Evolutionary conservation across 345 rosid species (phyloP).

Genomic region (Eucalyptus tenuipes): DNA sequence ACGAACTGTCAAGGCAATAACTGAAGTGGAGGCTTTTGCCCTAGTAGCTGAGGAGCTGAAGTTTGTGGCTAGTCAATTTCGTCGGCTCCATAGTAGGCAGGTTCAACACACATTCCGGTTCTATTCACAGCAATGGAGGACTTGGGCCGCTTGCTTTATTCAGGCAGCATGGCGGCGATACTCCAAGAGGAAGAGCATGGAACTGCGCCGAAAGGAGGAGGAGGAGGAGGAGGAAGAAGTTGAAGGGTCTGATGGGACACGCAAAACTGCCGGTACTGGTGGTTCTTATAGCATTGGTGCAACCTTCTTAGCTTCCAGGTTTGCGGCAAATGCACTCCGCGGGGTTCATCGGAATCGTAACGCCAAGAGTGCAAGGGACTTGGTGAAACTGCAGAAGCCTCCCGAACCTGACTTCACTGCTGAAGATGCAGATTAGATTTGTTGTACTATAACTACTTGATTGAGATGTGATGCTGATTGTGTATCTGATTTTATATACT

Average conservation of each 20-base stretch:
- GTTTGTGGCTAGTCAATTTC: constrained; percentile 89
- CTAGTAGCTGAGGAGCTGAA: constrained; percentile 82
- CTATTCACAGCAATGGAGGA: constrained; percentile 96
- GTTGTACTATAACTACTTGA: background rate
- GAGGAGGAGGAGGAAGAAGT: constrained; percentile 41
- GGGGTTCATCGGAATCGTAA: constrained; percentile 68
- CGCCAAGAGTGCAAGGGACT: constrained; percentile 56
- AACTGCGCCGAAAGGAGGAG: constrained; percentile 61
- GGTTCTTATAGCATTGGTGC: constrained; percentile 77
- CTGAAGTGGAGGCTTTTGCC: constrained; percentile 91
- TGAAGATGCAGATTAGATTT: constrained; percentile 48
- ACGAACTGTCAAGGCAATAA: constrained; percentile 75
- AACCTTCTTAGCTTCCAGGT: constrained; percentile 74
- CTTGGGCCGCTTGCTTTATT: constrained; percentile 98
- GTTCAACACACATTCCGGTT: constrained; percentile 96
- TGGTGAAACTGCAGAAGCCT: constrained; percentile 80
- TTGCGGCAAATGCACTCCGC: constrained; percentile 91
- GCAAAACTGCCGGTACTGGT: constrained; percentile 14
- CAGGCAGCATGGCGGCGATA: constrained; percentile 96
- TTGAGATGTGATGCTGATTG: background rate
- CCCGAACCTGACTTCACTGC: constrained; percentile 93
- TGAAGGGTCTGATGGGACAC: constrained; percentile 24
- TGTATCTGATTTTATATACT: background rate
- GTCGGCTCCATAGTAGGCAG: constrained; percentile 90
- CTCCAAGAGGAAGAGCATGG: constrained; percentile 68